Evolutionary conservation across 805 yeast species (phyloP).

Genomic region (Zygosaccharomyces kombuchaensis): DNA sequence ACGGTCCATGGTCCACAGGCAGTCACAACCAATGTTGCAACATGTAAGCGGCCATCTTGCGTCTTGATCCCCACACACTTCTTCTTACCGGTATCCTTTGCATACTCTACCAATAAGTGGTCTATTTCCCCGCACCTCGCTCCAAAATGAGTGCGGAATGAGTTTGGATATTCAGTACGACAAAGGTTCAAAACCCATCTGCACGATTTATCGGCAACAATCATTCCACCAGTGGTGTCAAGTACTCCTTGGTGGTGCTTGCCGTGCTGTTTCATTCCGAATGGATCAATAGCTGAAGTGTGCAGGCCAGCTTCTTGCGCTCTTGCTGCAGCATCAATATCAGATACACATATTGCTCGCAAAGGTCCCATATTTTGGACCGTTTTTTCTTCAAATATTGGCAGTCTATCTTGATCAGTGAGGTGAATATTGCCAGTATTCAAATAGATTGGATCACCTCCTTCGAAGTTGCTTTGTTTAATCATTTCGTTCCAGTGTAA

Average conservation of each 20-base stretch:
- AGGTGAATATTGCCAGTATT: conserved; percentile 28
- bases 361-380: conserved; percentile 16
- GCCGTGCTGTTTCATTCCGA: conserved; percentile 13
- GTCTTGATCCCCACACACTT: conserved; percentile 29
- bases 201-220: conserved; percentile 34
- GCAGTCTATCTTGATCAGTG: conserved; percentile 20
- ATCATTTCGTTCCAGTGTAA: conserved; percentile 27
- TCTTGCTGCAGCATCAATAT: conserved; percentile 21
- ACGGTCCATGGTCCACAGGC: conserved; percentile 35
- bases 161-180: conserved; percentile 13
- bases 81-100: conserved; percentile 11
- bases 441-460: conserved; percentile 25
- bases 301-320: conserved; percentile 21
- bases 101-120: conserved; percentile 9
- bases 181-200: conserved; percentile 30
- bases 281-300: conserved; percentile 21
- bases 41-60: conserved; percentile 26
- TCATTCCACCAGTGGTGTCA: conserved; percentile 33
- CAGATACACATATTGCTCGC: conserved; percentile 18
- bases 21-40: conserved; percentile 27
- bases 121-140: conserved; percentile 14
- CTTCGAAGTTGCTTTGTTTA: conserved; percentile 22
- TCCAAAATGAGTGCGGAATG: conserved; percentile 26
- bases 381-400: conserved; percentile 22
- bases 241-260: conserved; percentile 22